phyloP scores from a whole-genome alignment of 2,329 filamentous ascomycete species.

The Ceratocystis cacaofunesta region DNA sequence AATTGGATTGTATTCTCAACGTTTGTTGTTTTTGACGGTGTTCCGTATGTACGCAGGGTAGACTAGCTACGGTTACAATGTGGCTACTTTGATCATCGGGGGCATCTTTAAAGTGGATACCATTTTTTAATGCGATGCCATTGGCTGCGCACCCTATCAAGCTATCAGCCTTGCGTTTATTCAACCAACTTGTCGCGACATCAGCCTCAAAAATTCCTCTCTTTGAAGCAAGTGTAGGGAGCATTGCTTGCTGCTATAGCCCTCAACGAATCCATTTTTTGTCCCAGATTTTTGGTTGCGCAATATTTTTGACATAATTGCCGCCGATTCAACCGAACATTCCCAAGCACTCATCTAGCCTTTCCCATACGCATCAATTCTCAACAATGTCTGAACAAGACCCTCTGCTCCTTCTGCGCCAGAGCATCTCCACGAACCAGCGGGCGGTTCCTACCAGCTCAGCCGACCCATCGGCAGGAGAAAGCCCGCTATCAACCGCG shows the following conservation, averaged over 20 bases:
- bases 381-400: conserved; percentile 43
- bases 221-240: not conserved
- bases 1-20: not conserved
- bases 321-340: not conserved
- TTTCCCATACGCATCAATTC: not conserved
- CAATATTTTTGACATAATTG: not conserved
- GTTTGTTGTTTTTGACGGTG: not conserved
- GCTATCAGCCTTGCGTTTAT: conserved; percentile 4
- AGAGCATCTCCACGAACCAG: conserved; percentile 58
- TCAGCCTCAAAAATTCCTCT: conserved; percentile 4
- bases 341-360: not conserved
- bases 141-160: not conserved
- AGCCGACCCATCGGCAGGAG: conserved; percentile 44
- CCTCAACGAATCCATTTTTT: not conserved
- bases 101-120: conserved; percentile 12
- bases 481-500: conserved; percentile 57
- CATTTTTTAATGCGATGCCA: not conserved
- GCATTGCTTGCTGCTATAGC: not conserved
- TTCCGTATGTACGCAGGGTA: not conserved
- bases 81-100: not conserved
- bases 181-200: not conserved
- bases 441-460: conserved; percentile 61
- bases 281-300: not conserved
- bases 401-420: conserved; percentile 68
- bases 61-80: not conserved